These are phyloP conservation scores for Typha latifolia DNA, from an alignment of 176 grass and related monocot genomes.

Conservation along the genomic window DNA sequence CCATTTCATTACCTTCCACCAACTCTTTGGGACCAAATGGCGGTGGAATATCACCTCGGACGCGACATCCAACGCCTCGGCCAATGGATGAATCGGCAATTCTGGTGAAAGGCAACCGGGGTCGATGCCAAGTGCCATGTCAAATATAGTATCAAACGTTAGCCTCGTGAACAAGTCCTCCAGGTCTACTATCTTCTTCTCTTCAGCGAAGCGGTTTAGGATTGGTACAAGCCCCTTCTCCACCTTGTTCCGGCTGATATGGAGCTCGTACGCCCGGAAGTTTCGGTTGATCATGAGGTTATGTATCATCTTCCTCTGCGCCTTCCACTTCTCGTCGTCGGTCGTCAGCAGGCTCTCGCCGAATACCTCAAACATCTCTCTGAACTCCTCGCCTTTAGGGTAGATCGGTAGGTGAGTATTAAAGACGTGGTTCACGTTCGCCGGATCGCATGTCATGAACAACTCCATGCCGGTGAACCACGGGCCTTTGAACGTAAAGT, in stretches of 20 bases:
- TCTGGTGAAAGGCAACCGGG: slow-evolving; percentile 47
- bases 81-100: slow-evolving; percentile 53
- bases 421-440: slow-evolving; percentile 56
- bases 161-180: slow-evolving; percentile 73
- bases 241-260: slow-evolving; percentile 41
- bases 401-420: slow-evolving; percentile 52
- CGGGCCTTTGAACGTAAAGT: slow-evolving; percentile 26
- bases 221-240: slow-evolving; percentile 35
- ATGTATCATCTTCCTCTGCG: slow-evolving; percentile 54
- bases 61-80: slow-evolving; percentile 46
- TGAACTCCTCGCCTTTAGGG: slow-evolving; percentile 70
- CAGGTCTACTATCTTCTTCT: slow-evolving; percentile 29
- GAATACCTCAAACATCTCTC: slow-evolving; percentile 46
- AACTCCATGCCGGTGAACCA: slow-evolving; percentile 39
- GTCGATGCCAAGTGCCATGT: slow-evolving; percentile 55
- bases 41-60: slow-evolving; percentile 59
- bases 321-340: slow-evolving; percentile 61
- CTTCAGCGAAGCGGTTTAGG: slow-evolving; percentile 30
- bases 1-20: slow-evolving; percentile 29
- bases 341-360: slow-evolving; percentile 69
- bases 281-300: slow-evolving; percentile 28
- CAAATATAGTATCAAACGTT: slow-evolving; percentile 58
- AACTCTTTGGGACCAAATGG: slow-evolving; percentile 25
- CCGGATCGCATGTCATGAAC: slow-evolving; percentile 51
- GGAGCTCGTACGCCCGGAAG: slow-evolving; percentile 33